Conservation (phyloP, 2,329 filamentous ascomycete species). For the Bisporella sp. region DNA sequence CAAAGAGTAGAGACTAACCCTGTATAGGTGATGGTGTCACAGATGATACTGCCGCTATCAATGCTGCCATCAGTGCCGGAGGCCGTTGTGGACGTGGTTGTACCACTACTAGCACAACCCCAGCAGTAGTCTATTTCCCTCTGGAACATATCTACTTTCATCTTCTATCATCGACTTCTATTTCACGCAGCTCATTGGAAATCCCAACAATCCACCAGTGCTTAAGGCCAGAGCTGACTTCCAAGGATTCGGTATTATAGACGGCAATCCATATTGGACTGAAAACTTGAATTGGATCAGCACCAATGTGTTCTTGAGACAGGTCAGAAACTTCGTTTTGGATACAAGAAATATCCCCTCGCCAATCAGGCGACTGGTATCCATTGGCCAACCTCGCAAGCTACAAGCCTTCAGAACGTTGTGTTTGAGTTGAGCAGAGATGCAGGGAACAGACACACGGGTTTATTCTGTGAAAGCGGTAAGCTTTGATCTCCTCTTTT, state of each 20-base stretch:
- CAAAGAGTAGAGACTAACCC: slow-evolving; percentile 44
- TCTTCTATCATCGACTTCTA: slow-evolving; percentile 16
- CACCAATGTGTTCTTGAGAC: slow-evolving; percentile 60
- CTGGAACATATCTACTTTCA: slow-evolving; percentile 21
- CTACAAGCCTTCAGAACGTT: slow-evolving; percentile 54
- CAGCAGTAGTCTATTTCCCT: slow-evolving; percentile 26
- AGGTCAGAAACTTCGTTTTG: slow-evolving; percentile 57
- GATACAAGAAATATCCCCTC: slow-evolving; percentile 38
- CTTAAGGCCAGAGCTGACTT: slow-evolving; percentile 69
- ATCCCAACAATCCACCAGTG: slow-evolving; percentile 46
- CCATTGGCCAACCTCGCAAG: slow-evolving; percentile 47
- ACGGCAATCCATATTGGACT: slow-evolving; percentile 73
- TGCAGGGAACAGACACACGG: slow-evolving; percentile 42
- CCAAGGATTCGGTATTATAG: slow-evolving; percentile 77
- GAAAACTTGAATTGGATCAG: slow-evolving; percentile 68
- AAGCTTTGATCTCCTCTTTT: slow-evolving; percentile 34
- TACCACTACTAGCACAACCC: slow-evolving; percentile 39
- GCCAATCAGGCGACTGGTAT: slow-evolving; percentile 33
- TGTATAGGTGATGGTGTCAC: slow-evolving; percentile 56
- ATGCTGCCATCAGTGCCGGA: slow-evolving; percentile 35
- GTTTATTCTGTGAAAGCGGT: slow-evolving; percentile 41
- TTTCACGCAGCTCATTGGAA: slow-evolving; percentile 21
- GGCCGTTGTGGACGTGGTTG: slow-evolving; percentile 20
- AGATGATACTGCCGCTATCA: slow-evolving; percentile 83
- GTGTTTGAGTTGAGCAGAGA: slow-evolving; percentile 47